Evolutionary conservation across 2,329 filamentous ascomycete species (phyloP), one percentile per base, ranked within the genome.

Genomic region (Clonostachys chloroleuca): DNA sequence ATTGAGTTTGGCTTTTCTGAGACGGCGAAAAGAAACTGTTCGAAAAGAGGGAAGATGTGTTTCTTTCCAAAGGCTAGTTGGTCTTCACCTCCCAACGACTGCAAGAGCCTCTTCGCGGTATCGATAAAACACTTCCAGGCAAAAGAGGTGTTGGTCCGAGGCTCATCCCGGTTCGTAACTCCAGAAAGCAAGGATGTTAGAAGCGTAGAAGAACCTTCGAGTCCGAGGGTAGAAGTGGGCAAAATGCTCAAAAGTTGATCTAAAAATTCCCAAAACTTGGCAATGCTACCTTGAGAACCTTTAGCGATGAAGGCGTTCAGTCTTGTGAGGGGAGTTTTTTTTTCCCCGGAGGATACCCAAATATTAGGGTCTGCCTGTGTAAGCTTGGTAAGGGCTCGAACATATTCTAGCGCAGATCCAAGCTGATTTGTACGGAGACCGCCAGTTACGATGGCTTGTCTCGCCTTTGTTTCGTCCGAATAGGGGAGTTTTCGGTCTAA

Each of bases 81-180:
- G 5, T 78, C 73, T 2, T 71, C 63, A 8, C 74, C 64, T 1
- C 72, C 52, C 5, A 80, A 67, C 9, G 62, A 67, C 34, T 59
- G 66, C 14, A 77, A 58, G 14, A 89, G 70, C 52, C 78, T 73
- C 39, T 76, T 73, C 3, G 80, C 73, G 2, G 83, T 73, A 12
- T 83, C 77, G 16, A 92, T 77, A 59, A 95, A 97, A 13, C 82
- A 79, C 30, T 76, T 80, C 84, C 90, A 96, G 8, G 87, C 89
- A 43, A 78, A 72, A 5, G 78, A 72, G 2, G 83, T 75, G 57
- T 91, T 88, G 36, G 76, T 73, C 12, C 81, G 80, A 2, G 84
- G 81, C 58, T 96, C 92, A 35, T 94, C 88, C 52, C 86, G 84
- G 47, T 77, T 81, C 2, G 78, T 77, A 8, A 96, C 78, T 0